phyloP scores from a whole-genome alignment of 1,284 basidiomycete genomes.

The Rhizoctonia solani region DNA sequence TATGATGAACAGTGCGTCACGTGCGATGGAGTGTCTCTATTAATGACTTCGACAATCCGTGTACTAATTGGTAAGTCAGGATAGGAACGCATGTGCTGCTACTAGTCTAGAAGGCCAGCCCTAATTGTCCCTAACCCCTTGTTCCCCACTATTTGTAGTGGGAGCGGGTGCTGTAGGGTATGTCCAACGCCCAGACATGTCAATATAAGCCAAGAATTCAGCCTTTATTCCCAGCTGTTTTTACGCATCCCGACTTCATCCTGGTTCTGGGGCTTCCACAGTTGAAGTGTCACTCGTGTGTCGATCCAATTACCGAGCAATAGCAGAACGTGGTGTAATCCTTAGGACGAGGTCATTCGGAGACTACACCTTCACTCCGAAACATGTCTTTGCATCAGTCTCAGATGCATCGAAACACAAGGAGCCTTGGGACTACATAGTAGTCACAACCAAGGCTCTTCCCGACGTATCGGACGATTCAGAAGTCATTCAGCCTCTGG shows the following conservation, averaged over 20 bases:
- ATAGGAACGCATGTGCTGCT: no score
- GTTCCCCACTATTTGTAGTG: not conserved
- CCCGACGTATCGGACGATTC: conserved; percentile 49
- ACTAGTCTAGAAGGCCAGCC: no score
- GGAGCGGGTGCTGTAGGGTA: conserved; percentile 49
- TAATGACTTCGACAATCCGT: conserved; percentile 3
- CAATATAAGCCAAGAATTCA: not conserved
- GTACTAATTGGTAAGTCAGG: conserved; percentile 15
- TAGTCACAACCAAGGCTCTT: conserved; percentile 51
- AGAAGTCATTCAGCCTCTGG: conserved; percentile 44
- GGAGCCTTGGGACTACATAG: conserved; percentile 48
- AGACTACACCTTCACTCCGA: conserved; percentile 47
- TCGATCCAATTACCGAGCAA: conserved; percentile 50
- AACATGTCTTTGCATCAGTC: conserved; percentile 46
- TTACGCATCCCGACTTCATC: conserved; percentile 49
- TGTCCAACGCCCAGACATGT: not conserved
- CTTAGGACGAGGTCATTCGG: conserved; percentile 49
- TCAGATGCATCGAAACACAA: conserved; percentile 39
- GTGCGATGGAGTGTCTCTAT: no score
- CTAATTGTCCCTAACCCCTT: not conserved
- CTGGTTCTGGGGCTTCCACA: conserved; percentile 32
- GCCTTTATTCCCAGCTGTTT: conserved; percentile 42
- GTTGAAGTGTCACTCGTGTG: conserved; percentile 49
- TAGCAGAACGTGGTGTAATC: conserved; percentile 45
- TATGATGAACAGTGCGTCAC: no score